phyloP scores from a whole-genome alignment of 768 basidiomycete species.

The Dacryopinax spathularia region DNA sequence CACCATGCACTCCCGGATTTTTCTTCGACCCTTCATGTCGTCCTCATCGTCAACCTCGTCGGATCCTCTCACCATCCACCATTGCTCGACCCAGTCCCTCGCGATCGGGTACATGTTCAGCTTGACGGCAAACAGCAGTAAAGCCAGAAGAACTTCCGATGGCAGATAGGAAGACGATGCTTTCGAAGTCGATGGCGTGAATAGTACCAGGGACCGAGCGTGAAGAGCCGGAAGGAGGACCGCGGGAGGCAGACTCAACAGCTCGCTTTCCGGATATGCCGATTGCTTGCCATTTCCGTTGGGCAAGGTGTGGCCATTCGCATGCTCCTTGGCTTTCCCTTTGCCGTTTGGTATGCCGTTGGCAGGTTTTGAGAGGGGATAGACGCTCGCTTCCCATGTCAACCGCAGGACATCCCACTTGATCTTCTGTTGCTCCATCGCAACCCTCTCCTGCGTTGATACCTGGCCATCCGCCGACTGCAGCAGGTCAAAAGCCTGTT shows the following conservation, averaged over 20 bases:
- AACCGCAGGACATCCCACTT: constrained; percentile 84
- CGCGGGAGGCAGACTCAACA: constrained; percentile 44
- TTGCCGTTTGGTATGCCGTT: neutral
- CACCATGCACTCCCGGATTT: neutral
- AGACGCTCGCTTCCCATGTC: constrained; percentile 63
- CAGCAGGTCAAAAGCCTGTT: constrained; percentile 53
- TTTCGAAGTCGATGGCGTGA: constrained; percentile 38
- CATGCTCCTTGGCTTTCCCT: constrained; percentile 22
- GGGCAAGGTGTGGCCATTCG: constrained; percentile 12
- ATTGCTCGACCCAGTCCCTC: constrained; percentile 57
- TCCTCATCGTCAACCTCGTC: neutral
- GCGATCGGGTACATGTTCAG: constrained; percentile 47
- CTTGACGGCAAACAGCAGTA: constrained; percentile 57
- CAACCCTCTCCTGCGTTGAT: neutral
- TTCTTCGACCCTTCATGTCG: neutral
- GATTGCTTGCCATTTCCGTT: constrained; percentile 23
- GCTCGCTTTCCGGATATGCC: constrained; percentile 16
- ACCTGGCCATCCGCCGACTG: constrained; percentile 16
- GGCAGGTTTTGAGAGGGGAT: constrained; percentile 24
- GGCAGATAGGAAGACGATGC: constrained; percentile 48
- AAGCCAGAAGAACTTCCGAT: constrained; percentile 50
- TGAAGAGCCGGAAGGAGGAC: constrained; percentile 43
- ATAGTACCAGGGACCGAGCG: constrained; percentile 50
- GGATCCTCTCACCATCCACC: constrained; percentile 24
- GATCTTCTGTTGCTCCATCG: neutral